Conservation (phyloP, 768 basidiomycete species). For the Pholiota conissans region DNA sequence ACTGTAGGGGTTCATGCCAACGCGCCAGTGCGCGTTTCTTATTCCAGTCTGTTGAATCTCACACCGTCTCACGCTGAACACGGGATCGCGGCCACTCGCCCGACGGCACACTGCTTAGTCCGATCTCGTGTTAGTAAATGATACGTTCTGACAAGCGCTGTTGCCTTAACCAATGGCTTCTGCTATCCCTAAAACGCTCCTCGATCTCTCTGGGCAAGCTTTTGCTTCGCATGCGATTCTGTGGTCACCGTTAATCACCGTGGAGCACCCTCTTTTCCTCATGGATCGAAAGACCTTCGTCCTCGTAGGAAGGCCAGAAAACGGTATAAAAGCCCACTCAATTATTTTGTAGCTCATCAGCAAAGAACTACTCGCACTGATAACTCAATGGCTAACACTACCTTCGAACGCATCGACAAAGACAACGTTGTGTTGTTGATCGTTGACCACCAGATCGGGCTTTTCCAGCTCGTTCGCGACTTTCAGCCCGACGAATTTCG, state of each 20-base stretch:
- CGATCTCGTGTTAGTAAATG: neutral
- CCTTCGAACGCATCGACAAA: constrained; percentile 37
- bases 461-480: constrained; percentile 48
- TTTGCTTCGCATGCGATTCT: no score
- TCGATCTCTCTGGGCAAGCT: no score
- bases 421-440: constrained; percentile 41
- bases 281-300: no score
- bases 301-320: no score
- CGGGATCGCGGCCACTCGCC: no score
- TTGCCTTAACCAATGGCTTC: neutral
- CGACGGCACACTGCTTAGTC: neutral
- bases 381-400: constrained; percentile 1
- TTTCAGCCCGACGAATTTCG: constrained; percentile 35
- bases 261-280: no score
- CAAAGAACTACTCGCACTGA: no score
- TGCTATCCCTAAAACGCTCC: neutral
- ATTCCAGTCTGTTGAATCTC: neutral
- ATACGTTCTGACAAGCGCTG: neutral
- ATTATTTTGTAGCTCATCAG: no score
- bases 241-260: no score
- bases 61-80: neutral
- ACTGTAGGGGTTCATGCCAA: no score
- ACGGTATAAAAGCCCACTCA: no score
- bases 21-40: no score
- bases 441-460: constrained; percentile 49